Base-by-base conservation (phyloP, 805 yeast species). In the Candida piceae region DNA sequence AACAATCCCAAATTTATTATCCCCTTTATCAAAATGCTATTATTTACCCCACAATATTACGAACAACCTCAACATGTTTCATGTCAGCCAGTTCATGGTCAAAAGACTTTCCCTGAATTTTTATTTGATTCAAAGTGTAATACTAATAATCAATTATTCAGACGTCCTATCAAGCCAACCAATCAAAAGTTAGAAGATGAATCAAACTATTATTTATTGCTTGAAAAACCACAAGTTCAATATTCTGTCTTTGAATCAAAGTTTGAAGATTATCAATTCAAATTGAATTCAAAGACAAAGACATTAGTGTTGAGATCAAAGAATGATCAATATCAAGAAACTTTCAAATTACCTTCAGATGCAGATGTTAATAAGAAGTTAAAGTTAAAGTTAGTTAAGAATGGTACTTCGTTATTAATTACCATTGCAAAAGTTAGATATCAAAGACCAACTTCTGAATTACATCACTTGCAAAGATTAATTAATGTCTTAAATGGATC, bases 191-290 rank as follows among this genome's bases (percentile, higher is more conserved):
- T 35, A 5, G 53, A 54, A 32, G 58, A 57, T 25, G 29, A 22
- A 2, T 32, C 38, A 4, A 41, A 49, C 19, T 58, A 57, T 31
- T 53, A 54, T 25, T 17, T 58, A 17, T 22, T 53, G 2, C 27
- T 58, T 6, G 50, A 43, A 16, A 52, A 53, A 17, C n/a, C 29
- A 30, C 39, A 6, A 33, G 32, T 20, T 17, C 15, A 34, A 21
- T n/a, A n/a, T 16, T n/a, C 31, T 27, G n/a, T 21, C 30, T 8
- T 15, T 19, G 18, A 13, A 11, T 17, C 26, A 6, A 39, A 32
- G 8, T 57, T 57, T 31, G 29, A 39, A 16, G 49, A 45, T 19
- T 59, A 57, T 32, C 41, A 52, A 31, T 29, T 59, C 13, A 45
- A 40, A 18, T 40, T 55, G n/a, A 29, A 23, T 16, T 16, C 17